Evolutionary conservation across 225 moss, liverwort and hornwort genomes (phyloP).

Genomic region (Bryoerythrophyllum caledonicum): DNA sequence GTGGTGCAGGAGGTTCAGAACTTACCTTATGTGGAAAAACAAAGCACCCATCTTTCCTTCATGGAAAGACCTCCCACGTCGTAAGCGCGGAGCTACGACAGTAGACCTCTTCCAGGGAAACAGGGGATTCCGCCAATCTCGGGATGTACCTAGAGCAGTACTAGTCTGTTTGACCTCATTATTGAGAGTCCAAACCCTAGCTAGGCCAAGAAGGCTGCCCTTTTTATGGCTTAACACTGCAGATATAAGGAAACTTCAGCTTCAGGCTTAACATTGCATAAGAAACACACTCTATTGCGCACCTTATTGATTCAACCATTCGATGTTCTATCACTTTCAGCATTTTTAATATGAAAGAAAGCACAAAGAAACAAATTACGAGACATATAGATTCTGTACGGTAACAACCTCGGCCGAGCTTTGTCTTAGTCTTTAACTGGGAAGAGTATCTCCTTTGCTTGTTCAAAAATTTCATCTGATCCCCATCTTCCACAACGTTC

Average conservation of each 20-base stretch:
- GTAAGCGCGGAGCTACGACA: constrained; percentile 38
- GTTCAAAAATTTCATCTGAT: constrained; percentile 23
- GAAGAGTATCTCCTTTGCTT: constrained; percentile 34
- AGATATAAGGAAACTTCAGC: background rate
- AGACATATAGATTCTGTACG: background rate
- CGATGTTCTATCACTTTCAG: constrained; percentile 10
- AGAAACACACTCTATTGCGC: background rate
- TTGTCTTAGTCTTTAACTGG: constrained; percentile 48
- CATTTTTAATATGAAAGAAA: background rate
- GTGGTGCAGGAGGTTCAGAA: background rate
- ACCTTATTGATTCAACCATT: background rate
- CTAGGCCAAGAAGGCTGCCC: constrained; percentile 46
- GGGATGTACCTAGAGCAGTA: constrained; percentile 26
- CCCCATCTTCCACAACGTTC: constrained; percentile 21
- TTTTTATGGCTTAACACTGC: constrained; percentile 59
- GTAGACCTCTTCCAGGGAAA: constrained; percentile 71
- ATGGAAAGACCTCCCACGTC: constrained; percentile 52
- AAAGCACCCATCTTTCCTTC: constrained; percentile 73
- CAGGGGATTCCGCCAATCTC: constrained; percentile 49
- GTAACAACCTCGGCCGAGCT: constrained; percentile 56
- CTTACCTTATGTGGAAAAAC: constrained; percentile 68
- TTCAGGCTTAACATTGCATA: constrained; percentile 16
- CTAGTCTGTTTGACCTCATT: constrained; percentile 43
- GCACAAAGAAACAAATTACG: background rate
- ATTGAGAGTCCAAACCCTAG: constrained; percentile 82